Conservation (phyloP, 352 stramenopile genomes). For the Pythium aristosporum region DNA sequence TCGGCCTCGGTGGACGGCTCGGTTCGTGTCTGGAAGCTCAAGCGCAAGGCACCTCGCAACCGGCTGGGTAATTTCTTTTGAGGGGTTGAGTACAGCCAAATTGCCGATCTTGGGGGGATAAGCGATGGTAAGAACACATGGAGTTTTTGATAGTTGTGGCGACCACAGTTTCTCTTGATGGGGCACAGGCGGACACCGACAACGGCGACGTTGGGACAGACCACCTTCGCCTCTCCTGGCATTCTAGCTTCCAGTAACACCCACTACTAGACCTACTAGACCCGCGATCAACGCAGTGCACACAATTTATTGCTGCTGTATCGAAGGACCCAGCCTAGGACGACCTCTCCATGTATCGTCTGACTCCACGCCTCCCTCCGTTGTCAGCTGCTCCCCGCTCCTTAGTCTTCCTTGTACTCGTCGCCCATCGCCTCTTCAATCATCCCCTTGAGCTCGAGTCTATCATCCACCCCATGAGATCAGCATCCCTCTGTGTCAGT, state of each 20-base stretch:
- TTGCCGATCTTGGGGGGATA: neutral
- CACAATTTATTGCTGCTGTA: too few species aligned
- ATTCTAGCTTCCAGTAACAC: too few species aligned
- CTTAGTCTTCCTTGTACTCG: constrained; percentile 87
- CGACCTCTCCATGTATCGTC: too few species aligned
- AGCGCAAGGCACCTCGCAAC: constrained; percentile 53
- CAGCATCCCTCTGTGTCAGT: too few species aligned
- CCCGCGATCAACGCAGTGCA: too few species aligned
- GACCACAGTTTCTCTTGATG: neutral
- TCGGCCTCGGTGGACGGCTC: constrained; percentile 61
- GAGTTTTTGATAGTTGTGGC: neutral
- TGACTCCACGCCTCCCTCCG: too few species aligned
- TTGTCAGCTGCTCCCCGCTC: neutral
- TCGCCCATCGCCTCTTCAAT: constrained; percentile 88
- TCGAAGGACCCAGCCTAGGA: too few species aligned
- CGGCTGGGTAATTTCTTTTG: constrained; percentile 64
- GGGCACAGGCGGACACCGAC: neutral
- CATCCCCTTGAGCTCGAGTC: constrained; percentile 87
- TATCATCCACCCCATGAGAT: neutral
- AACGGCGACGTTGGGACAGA: too few species aligned
- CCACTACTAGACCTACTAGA: too few species aligned
- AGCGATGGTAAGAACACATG: neutral
- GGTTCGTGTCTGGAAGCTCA: constrained; percentile 77
- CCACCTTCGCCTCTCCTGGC: too few species aligned
- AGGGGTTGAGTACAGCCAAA: neutral